A percentile compares a stretch with the other conserved stretches of the same genome.
Conservation (phyloP, 2,329 filamentous ascomycete genomes). For the Aspergillus aculeatus region DNA sequence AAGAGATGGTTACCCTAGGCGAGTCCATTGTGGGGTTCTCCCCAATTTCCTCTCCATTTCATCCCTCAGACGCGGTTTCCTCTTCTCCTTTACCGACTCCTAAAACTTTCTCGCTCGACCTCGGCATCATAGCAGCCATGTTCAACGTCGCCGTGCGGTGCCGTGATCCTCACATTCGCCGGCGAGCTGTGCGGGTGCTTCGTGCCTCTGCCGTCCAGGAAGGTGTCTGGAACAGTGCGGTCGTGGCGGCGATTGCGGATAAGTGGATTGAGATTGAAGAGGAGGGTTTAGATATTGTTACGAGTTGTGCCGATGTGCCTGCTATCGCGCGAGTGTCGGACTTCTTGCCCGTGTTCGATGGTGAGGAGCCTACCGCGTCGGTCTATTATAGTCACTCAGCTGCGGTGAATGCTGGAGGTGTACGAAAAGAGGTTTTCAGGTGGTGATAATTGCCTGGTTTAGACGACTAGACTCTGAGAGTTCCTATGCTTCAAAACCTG, state of each 20-base stretch:
- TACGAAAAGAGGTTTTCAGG: background rate
- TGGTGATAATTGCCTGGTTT: background rate
- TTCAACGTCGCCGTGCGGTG: background rate
- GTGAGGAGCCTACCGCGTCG: background rate
- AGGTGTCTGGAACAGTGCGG: background rate
- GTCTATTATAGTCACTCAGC: background rate
- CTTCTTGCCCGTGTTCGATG: background rate
- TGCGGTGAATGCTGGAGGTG: background rate
- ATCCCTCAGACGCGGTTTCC: background rate
- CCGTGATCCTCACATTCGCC: background rate
- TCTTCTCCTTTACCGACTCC: too few relatives aligned
- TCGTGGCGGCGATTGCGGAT: background rate
- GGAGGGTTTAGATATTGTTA: background rate
- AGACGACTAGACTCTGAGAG: too few relatives aligned
- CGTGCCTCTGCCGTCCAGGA: background rate
- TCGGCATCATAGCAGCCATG: background rate
- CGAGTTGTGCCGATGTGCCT: background rate
- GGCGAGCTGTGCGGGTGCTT: background rate
- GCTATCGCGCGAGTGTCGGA: background rate
- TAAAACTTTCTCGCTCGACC: background rate
- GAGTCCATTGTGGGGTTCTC: background rate
- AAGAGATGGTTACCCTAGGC: background rate
- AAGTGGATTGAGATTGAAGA: conserved; percentile 4
- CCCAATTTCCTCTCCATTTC: background rate
- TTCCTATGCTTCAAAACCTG: too few relatives aligned